A percentile compares a stretch with the other conserved stretches of the same genome.
Conservation (phyloP, 768 basidiomycete genomes). For the Boletus huronensis region DNA sequence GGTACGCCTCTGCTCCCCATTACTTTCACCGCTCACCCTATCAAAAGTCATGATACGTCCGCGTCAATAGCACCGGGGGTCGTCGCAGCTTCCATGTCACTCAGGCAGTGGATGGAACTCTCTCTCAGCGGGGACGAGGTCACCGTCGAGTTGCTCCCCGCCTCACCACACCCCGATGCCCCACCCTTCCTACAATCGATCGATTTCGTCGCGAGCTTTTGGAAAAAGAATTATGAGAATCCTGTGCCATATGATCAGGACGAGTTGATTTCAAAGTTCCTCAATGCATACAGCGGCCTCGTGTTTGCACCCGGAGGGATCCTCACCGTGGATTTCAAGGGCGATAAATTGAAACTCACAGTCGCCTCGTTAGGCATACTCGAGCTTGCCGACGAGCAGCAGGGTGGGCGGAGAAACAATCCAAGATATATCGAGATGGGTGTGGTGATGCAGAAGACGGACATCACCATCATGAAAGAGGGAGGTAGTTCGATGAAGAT, state of each 20-base stretch:
- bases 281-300: conserved; percentile 69
- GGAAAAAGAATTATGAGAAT: conserved; percentile 49
- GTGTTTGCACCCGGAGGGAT: conserved; percentile 67
- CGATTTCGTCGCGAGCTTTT: conserved; percentile 76
- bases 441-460: conserved; percentile 88
- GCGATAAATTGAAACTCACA: conserved; percentile 70
- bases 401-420: conserved; percentile 36
- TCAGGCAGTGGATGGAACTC: conserved; percentile 88
- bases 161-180: conserved; percentile 47
- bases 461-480: conserved; percentile 85
- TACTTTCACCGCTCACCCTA: conserved; percentile 26
- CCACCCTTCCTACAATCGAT: conserved; percentile 71
- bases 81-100: conserved; percentile 73
- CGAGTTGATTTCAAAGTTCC: conserved; percentile 73
- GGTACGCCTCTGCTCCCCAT: conserved; percentile 43
- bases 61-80: conserved; percentile 62
- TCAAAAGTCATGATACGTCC: conserved; percentile 71
- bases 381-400: conserved; percentile 62
- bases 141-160: conserved; percentile 57
- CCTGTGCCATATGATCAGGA: conserved; percentile 80
- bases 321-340: conserved; percentile 85
- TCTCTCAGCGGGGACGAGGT: conserved; percentile 75
- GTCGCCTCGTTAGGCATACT: conserved; percentile 59
- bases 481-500: conserved; percentile 79
- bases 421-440: conserved; percentile 48